Base-by-base conservation (phyloP, 306 rosid genomes). In the Ormosia semicastrata region DNA sequence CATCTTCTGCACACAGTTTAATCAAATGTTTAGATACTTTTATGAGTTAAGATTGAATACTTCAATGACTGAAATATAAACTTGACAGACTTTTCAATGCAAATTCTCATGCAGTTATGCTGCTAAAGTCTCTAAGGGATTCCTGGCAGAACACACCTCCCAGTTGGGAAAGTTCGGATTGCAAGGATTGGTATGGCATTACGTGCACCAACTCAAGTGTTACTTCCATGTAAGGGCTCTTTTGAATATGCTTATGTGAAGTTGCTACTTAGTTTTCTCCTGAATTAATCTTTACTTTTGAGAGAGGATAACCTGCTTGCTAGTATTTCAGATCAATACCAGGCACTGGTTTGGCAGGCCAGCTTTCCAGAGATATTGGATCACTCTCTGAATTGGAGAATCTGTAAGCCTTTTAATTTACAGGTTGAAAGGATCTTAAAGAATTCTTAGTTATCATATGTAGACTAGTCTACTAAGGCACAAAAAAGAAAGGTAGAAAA, bases 321-420 rank as follows among this genome's bases (percentile, higher is more conserved):
- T 49, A 50, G 72, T 60, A n/a, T 84, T 78, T 52, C 89, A 90
- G 91, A 86, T 73, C 14, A 57, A 84, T 90, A 59, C 5, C 86
- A 49, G 65, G 58, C 59, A 36, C 72, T 49, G 83, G 73, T 57
- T 77, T 88, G 67, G 76, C 1, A 1, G 94, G 94, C 58, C 29
- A 15, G 29, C 72, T 90, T 41, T 18, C 90, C 17, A 86, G 82
- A 58, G 89, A 82, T 59, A 67, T 88, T 37, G 67, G 60, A 17
- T 73, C 13, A 73, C 78, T 90, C 40, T 39, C 88, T 14, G 90
- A 88, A 73, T 67, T 90, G 66, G 30, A 69, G 2, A 65, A 33
- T 44, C 54, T 90, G 94, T 90, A 84, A 17, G 91, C 66, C 47
- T 71, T 83, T 47, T 24, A 32, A 29, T 59, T 30, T 10, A 24